phyloP scores from a whole-genome alignment of 148 eudicot genomes.

The Rhododendron mucronatum region DNA sequence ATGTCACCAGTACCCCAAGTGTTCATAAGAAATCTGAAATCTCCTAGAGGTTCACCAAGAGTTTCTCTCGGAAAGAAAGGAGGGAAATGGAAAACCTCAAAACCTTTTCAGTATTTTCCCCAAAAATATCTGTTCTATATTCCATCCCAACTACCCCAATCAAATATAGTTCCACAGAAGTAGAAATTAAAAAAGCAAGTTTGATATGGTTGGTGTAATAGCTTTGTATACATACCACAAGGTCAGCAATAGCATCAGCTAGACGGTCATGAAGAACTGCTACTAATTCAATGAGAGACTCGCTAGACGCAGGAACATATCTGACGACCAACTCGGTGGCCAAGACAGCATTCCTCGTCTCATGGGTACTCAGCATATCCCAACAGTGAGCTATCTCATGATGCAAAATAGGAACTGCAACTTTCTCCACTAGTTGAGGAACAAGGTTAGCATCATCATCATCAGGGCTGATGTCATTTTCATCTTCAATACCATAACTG shows the following conservation, averaged over 20 bases:
- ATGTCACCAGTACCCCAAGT: neutral
- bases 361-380: conserved; percentile 82
- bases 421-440: conserved; percentile 86
- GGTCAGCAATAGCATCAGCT: conserved; percentile 60
- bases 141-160: neutral
- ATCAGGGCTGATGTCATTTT: conserved; percentile 49
- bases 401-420: conserved; percentile 87
- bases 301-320: conserved; percentile 70
- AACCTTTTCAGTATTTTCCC: neutral
- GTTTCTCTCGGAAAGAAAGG: neutral
- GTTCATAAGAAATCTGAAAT: neutral
- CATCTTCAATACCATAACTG: conserved; percentile 63
- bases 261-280: conserved; percentile 67
- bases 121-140: neutral
- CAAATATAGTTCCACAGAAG: neutral
- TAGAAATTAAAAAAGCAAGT: neutral
- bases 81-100: neutral
- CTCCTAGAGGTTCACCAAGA: neutral
- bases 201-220: neutral
- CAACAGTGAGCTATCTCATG: conserved; percentile 77
- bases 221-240: conserved; percentile 45
- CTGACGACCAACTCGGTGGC: conserved; percentile 61
- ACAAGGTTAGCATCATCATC: conserved; percentile 87
- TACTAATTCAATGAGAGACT: conserved; percentile 62
- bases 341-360: conserved; percentile 75